phyloP scores from a whole-genome alignment of 805 yeast genomes.

The Wickerhamiella shivajii region DNA sequence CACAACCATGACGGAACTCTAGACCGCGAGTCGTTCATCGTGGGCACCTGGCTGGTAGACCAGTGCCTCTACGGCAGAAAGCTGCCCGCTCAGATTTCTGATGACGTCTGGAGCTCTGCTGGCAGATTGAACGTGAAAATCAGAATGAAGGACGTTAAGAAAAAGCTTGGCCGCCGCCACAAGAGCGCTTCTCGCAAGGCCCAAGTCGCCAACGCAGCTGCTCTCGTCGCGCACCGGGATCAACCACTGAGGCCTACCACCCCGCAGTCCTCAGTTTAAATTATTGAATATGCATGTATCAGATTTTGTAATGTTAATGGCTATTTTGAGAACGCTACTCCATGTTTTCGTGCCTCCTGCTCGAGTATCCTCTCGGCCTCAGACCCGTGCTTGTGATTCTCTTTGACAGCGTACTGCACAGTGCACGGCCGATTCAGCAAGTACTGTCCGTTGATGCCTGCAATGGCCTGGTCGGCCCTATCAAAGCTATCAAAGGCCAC shows the following conservation, averaged over 20 bases:
- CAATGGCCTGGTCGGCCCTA: conserved; percentile 57
- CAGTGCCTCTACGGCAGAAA: conserved; percentile 91
- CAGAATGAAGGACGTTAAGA: conserved; percentile 19
- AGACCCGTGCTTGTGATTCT: conserved; percentile 60
- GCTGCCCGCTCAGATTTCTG: conserved; percentile 55
- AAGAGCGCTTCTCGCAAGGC: conserved; percentile 1
- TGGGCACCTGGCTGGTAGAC: conserved; percentile 97
- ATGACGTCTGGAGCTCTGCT: conserved; percentile 70
- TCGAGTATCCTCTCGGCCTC: conserved; percentile 56
- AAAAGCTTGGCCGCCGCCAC: conserved; percentile 6
- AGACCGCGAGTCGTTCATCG: conserved; percentile 67
- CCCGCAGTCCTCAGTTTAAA: conserved; percentile 4
- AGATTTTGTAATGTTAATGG: too few relatives aligned
- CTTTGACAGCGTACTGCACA: conserved; percentile 60
- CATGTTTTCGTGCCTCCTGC: too few relatives aligned
- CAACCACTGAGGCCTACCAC: conserved; percentile 6
- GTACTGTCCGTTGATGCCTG: conserved; percentile 49
- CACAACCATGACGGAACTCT: conserved; percentile 48
- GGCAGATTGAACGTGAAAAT: conserved; percentile 28
- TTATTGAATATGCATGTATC: too few relatives aligned
- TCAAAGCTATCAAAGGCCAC: conserved; percentile 50
- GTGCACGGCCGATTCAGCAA: conserved; percentile 50
- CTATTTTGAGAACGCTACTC: too few relatives aligned
- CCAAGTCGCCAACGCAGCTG: conserved; percentile 4
- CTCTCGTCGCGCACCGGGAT: conserved; percentile 4